These are phyloP conservation scores for Phaeotremella skinneri DNA, from an alignment of 768 basidiomycete species.

Conservation along the genomic window DNA sequence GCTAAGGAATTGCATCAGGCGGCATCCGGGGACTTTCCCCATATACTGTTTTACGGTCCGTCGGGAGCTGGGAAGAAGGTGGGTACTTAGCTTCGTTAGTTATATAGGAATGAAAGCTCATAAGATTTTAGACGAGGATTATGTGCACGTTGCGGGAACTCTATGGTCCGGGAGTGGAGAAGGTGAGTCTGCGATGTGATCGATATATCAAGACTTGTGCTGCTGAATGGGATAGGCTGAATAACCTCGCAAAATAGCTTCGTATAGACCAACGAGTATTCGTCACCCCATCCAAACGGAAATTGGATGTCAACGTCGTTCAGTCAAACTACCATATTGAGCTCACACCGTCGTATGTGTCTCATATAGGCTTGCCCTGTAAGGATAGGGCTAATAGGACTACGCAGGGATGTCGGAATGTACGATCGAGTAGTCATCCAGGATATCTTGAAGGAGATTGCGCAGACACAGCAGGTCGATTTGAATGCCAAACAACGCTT, in stretches of 20 bases:
- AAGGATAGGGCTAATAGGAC: neutral
- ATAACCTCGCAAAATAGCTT: slow-evolving; percentile 59
- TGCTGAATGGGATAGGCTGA: neutral
- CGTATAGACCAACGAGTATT: slow-evolving; percentile 98
- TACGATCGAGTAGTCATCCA: slow-evolving; percentile 94
- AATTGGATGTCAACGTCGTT: slow-evolving; percentile 92
- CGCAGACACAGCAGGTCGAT: slow-evolving; percentile 98
- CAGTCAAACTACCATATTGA: slow-evolving; percentile 98
- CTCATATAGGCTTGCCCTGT: neutral
- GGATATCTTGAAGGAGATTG: slow-evolving; percentile 95
- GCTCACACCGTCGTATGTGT: slow-evolving; percentile 83
- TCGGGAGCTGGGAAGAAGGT: slow-evolving; percentile 93
- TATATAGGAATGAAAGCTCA: slow-evolving; percentile 13
- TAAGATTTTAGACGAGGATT: slow-evolving; percentile 65
- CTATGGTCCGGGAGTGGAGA: slow-evolving; percentile 89
- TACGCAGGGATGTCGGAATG: slow-evolving; percentile 82
- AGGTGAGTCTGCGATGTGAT: slow-evolving; percentile 56
- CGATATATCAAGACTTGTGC: slow-evolving; percentile 17
- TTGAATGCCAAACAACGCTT: slow-evolving; percentile 91
- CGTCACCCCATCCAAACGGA: slow-evolving; percentile 86
- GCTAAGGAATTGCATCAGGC: slow-evolving; percentile 57
- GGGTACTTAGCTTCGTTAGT: slow-evolving; percentile 5
- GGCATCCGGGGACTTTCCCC: slow-evolving; percentile 88
- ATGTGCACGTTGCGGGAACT: slow-evolving; percentile 81
- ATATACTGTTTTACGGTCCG: slow-evolving; percentile 95